These are phyloP conservation scores for Acanthamoeba triangularis DNA, from an alignment of 208 protist genomes.

Conservation along the genomic window DNA sequence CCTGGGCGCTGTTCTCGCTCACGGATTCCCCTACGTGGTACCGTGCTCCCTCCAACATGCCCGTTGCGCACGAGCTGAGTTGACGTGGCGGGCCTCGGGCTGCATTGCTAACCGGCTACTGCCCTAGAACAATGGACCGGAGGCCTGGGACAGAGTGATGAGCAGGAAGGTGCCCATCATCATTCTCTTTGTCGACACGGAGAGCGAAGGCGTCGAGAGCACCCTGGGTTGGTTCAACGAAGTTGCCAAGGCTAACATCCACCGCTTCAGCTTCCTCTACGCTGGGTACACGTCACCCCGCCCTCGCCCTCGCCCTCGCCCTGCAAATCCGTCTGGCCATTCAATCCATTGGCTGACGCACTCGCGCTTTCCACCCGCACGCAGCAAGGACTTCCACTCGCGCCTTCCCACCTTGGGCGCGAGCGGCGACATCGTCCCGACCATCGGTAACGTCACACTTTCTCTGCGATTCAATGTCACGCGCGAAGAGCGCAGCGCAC, in stretches of 20 bases:
- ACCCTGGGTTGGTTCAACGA: background rate
- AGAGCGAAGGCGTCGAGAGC: background rate
- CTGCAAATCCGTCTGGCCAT: background rate
- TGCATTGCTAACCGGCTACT: background rate
- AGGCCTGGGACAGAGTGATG: background rate
- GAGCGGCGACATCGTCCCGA: constrained; percentile 30
- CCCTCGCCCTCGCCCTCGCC: no score
- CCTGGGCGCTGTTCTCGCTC: background rate
- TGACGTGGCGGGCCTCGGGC: background rate
- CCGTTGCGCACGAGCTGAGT: background rate
- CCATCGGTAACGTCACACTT: background rate
- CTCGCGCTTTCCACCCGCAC: background rate
- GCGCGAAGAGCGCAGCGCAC: no score
- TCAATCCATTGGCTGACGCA: background rate
- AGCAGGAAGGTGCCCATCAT: constrained; percentile 1
- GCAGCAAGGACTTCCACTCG: constrained; percentile 32
- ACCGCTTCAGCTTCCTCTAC: constrained; percentile 5
- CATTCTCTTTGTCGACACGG: background rate
- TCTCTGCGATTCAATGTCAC: background rate
- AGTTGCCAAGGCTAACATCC: background rate
- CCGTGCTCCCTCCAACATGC: background rate
- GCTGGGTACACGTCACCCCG: background rate
- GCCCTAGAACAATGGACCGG: background rate
- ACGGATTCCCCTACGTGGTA: constrained; percentile 26
- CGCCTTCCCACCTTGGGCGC: background rate